These are phyloP conservation scores for Nicotiana tomentosiformis DNA, from an alignment of 257 asterid species.

Conservation along the genomic window DNA sequence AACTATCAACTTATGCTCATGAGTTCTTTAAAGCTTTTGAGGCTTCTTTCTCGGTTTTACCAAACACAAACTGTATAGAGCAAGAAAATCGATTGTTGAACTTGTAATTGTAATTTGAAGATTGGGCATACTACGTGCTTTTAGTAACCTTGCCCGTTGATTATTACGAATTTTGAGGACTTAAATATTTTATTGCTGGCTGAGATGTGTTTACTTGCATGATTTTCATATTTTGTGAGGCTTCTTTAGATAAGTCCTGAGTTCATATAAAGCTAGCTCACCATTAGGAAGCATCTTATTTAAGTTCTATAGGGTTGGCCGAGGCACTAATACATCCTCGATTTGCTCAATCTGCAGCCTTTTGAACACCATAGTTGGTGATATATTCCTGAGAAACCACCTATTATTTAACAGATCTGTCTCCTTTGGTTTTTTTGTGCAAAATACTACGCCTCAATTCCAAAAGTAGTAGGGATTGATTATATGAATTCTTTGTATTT, in stretches of 20 bases:
- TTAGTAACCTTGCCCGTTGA: background rate
- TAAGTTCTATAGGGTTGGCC: background rate
- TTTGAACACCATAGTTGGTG: background rate
- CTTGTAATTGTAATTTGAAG: background rate
- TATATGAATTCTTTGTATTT: background rate
- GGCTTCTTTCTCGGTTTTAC: background rate
- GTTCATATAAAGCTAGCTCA: background rate
- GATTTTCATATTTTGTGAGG: background rate
- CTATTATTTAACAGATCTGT: background rate
- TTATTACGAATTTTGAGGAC: background rate
- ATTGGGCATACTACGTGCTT: background rate
- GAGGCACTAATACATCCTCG: background rate
- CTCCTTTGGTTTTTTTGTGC: background rate
- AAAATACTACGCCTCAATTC: background rate
- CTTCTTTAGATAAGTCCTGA: background rate
- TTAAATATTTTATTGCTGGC: background rate
- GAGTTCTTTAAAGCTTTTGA: background rate
- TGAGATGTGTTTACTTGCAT: background rate
- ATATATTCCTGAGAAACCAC: background rate
- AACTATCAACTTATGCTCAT: background rate
- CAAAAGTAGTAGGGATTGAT: background rate
- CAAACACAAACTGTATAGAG: background rate
- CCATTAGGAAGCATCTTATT: background rate
- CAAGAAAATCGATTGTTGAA: background rate
- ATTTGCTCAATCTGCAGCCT: background rate